These are phyloP conservation scores for Ochetophila trinervis DNA, from an alignment of 306 rosid genomes.

Conservation along the genomic window DNA sequence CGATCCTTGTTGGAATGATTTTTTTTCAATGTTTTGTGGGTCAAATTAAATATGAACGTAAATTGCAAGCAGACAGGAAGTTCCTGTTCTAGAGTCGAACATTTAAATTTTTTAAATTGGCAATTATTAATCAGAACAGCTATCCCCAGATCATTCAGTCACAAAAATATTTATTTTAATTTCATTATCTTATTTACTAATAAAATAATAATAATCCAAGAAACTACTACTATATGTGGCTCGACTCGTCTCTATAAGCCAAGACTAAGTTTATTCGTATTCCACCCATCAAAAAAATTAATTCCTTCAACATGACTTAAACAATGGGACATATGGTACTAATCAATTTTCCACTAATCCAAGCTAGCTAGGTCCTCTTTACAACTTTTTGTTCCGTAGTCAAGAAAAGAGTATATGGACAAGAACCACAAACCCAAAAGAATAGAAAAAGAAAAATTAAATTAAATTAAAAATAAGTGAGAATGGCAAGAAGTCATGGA, in stretches of 20 bases:
- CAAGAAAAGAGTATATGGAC: neutral
- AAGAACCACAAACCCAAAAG: slow-evolving; percentile 19
- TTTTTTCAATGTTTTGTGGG: slow-evolving; percentile 8
- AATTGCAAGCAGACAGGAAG: slow-evolving; percentile 7
- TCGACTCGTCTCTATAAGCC: slow-evolving; percentile 1
- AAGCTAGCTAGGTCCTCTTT: neutral
- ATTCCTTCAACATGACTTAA: slow-evolving; percentile 5
- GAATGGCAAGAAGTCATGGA: slow-evolving; percentile 23
- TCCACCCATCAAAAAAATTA: neutral
- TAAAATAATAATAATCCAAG: neutral
- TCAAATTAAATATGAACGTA: slow-evolving; percentile 9
- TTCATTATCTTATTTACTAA: neutral
- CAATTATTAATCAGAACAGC: slow-evolving; percentile 16
- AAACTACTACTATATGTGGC: neutral
- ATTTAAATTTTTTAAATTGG: slow-evolving; percentile 10
- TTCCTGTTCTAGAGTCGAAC: slow-evolving; percentile 8
- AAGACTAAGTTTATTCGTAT: too few relatives aligned
- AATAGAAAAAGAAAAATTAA: neutral
- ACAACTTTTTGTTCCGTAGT: neutral
- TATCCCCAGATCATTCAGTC: neutral
- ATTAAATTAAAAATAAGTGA: neutral
- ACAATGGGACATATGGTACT: neutral
- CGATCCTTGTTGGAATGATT: slow-evolving; percentile 4
- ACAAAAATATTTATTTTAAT: too few relatives aligned
- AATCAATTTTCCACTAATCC: slow-evolving; percentile 19